Percentiles rank a stretch among this genome's conserved stretches.
These are phyloP conservation scores for Neofusicoccum sp. DNA, from an alignment of 2,329 filamentous ascomycete species.

Conservation along the genomic window DNA sequence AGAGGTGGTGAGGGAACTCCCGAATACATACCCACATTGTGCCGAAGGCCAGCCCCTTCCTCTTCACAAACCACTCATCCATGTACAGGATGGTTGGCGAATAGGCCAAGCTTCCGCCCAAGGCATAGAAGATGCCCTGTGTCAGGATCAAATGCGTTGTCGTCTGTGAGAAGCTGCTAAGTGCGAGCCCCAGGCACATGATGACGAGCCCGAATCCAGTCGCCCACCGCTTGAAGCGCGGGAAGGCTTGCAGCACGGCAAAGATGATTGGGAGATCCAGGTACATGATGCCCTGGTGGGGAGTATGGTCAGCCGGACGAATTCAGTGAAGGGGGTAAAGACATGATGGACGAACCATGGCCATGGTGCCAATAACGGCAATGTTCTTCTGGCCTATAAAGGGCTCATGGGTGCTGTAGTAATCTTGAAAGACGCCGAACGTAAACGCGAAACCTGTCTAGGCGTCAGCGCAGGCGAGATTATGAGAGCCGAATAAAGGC, in stretches of 20 bases:
- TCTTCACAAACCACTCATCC: constrained; percentile 64
- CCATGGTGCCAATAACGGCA: constrained; percentile 65
- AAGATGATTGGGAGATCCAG: constrained; percentile 46
- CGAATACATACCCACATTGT: constrained; percentile 55
- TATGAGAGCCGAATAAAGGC: neutral
- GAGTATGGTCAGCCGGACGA: neutral
- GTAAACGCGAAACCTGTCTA: constrained; percentile 65
- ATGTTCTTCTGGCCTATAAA: constrained; percentile 59
- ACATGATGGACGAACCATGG: constrained; percentile 58
- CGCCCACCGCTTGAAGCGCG: constrained; percentile 33
- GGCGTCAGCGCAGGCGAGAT: constrained; percentile 17
- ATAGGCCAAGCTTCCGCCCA: constrained; percentile 60
- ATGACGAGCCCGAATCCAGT: constrained; percentile 40
- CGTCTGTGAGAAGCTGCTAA: constrained; percentile 55
- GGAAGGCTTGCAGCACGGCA: constrained; percentile 37
- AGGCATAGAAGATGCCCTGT: constrained; percentile 63
- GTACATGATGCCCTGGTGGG: constrained; percentile 45
- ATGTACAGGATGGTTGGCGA: constrained; percentile 61
- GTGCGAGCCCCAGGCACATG: constrained; percentile 37
- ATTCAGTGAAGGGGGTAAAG: constrained; percentile 28
- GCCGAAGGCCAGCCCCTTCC: constrained; percentile 63
- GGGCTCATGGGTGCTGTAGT: constrained; percentile 63
- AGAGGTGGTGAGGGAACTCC: constrained; percentile 25
- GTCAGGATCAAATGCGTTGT: constrained; percentile 60
- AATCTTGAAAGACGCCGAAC: constrained; percentile 72